A percentile compares a stretch with the other conserved stretches of the same genome.
Evolutionary conservation across 1,284 basidiomycete species (phyloP).

Genomic region (Moesziomyces parantarcticus): DNA sequence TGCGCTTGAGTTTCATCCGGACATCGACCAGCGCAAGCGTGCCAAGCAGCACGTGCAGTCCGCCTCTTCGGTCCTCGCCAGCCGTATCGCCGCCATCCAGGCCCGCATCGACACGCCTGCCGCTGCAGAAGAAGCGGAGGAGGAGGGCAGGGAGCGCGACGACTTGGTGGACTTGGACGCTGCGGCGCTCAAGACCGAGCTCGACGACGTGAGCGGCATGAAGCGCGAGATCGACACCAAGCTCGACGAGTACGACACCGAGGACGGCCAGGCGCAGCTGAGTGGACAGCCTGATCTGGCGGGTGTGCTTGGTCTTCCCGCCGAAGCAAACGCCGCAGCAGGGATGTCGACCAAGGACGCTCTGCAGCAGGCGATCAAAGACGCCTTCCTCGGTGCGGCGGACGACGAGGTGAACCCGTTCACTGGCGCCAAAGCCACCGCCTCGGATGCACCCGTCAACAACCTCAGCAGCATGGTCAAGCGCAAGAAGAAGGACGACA

Average conservation of each 20-base stretch:
- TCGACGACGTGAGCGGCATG: conserved; percentile 57
- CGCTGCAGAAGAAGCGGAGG: conserved; percentile 2
- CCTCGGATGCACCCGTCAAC: conserved; percentile 48
- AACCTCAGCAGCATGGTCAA: conserved; percentile 60
- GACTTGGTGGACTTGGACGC: conserved; percentile 48
- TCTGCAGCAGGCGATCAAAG: conserved; percentile 62
- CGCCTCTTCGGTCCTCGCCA: conserved; percentile 45
- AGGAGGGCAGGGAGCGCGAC: conserved; percentile 41
- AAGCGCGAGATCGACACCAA: conserved; percentile 62
- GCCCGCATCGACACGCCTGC: conserved; percentile 15
- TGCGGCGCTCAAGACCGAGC: conserved; percentile 44
- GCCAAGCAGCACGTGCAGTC: conserved; percentile 55
- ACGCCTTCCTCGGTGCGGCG: conserved; percentile 59
- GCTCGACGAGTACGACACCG: conserved; percentile 59
- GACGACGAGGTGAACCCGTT: conserved; percentile 20
- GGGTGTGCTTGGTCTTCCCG: conserved; percentile 27
- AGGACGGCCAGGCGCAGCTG: conserved; percentile 47
- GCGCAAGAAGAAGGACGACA: conserved; percentile 55
- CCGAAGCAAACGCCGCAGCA: conserved; percentile 18
- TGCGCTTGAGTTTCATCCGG: conserved; percentile 65
- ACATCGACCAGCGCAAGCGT: conserved; percentile 38
- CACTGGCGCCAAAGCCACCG: conserved; percentile 15
- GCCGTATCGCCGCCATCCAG: conserved; percentile 49
- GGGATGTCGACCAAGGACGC: conserved; percentile 48
- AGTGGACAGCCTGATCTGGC: conserved; percentile 40